Evolutionary conservation across 139 green algal species (phyloP), one percentile per base, ranked within the genome.

Genomic region (Chlorella sorokiniana): DNA sequence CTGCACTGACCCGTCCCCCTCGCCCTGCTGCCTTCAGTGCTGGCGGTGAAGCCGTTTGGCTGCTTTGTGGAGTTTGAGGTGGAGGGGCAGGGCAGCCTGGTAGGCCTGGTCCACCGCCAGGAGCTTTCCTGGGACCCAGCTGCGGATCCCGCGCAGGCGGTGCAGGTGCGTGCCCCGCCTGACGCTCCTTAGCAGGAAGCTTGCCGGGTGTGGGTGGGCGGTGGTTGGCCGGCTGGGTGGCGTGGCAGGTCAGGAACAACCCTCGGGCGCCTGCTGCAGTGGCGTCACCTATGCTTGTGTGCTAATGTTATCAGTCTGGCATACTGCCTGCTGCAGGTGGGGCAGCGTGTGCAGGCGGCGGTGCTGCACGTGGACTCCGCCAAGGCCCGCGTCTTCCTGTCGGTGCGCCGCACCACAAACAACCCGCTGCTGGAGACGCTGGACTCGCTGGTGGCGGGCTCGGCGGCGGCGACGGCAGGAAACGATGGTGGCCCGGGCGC

Each of bases 401-500:
- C 72, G 37, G 31, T 88, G 29, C 52, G 74, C 16, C 72, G 44
- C 37, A 63, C 74, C 41, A 80, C 35, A 18, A 27, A 73, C 40
- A 79, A 87, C 51, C 81, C 81, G 5, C 65, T 88, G 20, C 70
- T 85, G 52, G 65, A 88, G 16, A 88, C 82, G 0, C 64, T 88
- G 0, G 84, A 88, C 52, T 72, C 61, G 4, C 71, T 88, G 27
- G 52, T 88, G n/a, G 31, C 52, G 42, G 44, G 51, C 37, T 33
- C 83, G 6, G 52, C 29, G 41, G 48, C 31, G 33, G 45, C 54
- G 14, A 35, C 62, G 22, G 44, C 63, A 6, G 31, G 52, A 14
- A n/a, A 3, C 40, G 44, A 37, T 40, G 56, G 37, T 27, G 68
- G 41, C n/a, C n/a, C n/a, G n/a, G n/a, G n/a, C 2, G 31, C 35